phyloP scores from a whole-genome alignment of 768 basidiomycete species.

The Hygrophoropsis aurantiaca region DNA sequence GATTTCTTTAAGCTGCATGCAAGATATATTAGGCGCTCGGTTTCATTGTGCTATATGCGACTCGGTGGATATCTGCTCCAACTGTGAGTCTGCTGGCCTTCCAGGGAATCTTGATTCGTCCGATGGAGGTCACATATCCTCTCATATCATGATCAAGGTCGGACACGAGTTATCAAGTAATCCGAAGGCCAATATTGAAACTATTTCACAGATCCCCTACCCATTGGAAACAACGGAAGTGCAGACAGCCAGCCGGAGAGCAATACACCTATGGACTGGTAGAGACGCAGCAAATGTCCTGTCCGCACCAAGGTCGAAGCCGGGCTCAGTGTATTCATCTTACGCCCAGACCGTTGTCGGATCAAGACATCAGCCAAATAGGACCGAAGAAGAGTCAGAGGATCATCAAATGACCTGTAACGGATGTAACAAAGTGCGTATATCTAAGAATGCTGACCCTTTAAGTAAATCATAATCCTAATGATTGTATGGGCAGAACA shows the following conservation, averaged over 20 bases:
- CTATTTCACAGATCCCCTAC: slow-evolving; percentile 68
- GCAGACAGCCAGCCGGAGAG: slow-evolving; percentile 71
- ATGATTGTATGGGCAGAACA: slow-evolving; percentile 44
- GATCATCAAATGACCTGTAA: slow-evolving; percentile 66
- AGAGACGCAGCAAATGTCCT: slow-evolving; percentile 69
- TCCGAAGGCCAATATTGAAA: slow-evolving; percentile 4
- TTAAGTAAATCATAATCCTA: neutral
- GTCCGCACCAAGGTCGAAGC: slow-evolving; percentile 45
- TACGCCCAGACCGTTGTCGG: slow-evolving; percentile 72
- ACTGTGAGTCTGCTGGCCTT: slow-evolving; percentile 84
- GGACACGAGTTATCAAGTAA: neutral
- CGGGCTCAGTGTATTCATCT: slow-evolving; percentile 59
- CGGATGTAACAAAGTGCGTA: slow-evolving; percentile 58
- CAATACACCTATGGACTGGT: slow-evolving; percentile 72
- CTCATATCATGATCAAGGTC: slow-evolving; percentile 95
- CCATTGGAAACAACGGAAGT: slow-evolving; percentile 75
- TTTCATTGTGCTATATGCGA: slow-evolving; percentile 93
- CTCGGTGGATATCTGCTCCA: slow-evolving; percentile 80
- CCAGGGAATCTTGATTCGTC: slow-evolving; percentile 79
- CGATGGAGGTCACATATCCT: slow-evolving; percentile 77
- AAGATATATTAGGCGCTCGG: slow-evolving; percentile 87
- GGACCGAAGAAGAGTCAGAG: slow-evolving; percentile 29
- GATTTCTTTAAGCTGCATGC: slow-evolving; percentile 62
- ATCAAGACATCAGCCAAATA: slow-evolving; percentile 34
- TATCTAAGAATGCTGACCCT: neutral